A percentile compares a stretch with the other conserved stretches of the same genome.
Evolutionary conservation across 2,329 filamentous ascomycete species (phyloP).

Genomic region (Myriosclerotinia scirpicola): DNA sequence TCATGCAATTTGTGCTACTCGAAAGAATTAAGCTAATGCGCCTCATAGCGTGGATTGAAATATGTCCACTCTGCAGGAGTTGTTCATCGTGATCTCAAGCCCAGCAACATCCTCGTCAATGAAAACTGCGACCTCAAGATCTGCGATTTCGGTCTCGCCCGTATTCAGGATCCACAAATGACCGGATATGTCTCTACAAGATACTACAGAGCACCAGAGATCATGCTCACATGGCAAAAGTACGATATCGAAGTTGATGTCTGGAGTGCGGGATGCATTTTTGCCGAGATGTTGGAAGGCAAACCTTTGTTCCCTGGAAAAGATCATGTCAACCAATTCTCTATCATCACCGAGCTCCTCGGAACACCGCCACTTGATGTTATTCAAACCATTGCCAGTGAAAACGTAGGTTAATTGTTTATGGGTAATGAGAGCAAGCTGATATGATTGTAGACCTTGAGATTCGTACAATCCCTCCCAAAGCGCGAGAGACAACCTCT

Average conservation of each 20-base stretch:
- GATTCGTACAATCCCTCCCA: conserved; percentile 96
- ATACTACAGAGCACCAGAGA: conserved; percentile 98
- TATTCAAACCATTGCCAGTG: conserved; percentile 96
- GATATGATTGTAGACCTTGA: conserved; percentile 65
- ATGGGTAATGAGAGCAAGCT: conserved; percentile 32
- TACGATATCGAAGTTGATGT: conserved; percentile 99
- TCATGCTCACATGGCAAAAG: conserved; percentile 99
- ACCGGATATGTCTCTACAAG: conserved; percentile 97
- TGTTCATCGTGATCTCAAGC: conserved; percentile 95
- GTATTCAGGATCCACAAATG: conserved; percentile 99
- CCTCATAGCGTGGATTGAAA: conserved; percentile 82
- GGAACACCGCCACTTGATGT: conserved; percentile 97
- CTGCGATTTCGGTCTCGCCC: conserved; percentile 95
- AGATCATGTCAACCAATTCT: conserved; percentile 99
- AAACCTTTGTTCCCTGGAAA: conserved; percentile 98
- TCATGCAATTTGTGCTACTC: neutral
- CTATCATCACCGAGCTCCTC: conserved; percentile 96
- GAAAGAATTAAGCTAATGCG: conserved; percentile 26
- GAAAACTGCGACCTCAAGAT: conserved; percentile 99
- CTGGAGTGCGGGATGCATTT: conserved; percentile 98
- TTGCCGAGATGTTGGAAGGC: conserved; percentile 98
- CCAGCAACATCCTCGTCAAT: conserved; percentile 98
- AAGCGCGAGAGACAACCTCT: conserved; percentile 90
- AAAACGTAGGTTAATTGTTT: conserved; percentile 68
- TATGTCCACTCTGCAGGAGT: conserved; percentile 99